Conservation (phyloP, 2,329 filamentous ascomycete genomes). For the Incumbomyces lentus region DNA sequence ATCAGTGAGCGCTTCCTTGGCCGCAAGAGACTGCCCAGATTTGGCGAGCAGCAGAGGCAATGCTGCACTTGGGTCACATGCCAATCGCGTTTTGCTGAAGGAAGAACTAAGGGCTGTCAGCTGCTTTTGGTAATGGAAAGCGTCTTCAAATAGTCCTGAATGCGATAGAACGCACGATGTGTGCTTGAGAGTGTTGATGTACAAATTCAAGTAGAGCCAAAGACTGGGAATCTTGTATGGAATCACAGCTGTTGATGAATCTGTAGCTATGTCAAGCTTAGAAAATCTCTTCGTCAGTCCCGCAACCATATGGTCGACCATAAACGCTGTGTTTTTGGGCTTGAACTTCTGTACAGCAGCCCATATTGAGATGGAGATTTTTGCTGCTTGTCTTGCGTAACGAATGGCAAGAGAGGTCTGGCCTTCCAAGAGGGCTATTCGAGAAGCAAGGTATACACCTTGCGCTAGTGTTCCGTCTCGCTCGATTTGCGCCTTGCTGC, state of each 20-base stretch:
- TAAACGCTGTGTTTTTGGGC: neutral
- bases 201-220: slow-evolving; percentile 66
- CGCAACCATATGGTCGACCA: slow-evolving; percentile 25
- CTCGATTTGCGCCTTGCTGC: neutral
- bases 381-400: slow-evolving; percentile 17
- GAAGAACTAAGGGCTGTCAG: slow-evolving; percentile 65
- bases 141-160: slow-evolving; percentile 78
- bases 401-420: slow-evolving; percentile 10
- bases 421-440: slow-evolving; percentile 10
- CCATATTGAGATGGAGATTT: slow-evolving; percentile 17
- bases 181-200: slow-evolving; percentile 55
- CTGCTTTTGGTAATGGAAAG: slow-evolving; percentile 76
- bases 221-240: slow-evolving; percentile 38
- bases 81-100: slow-evolving; percentile 47
- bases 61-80: slow-evolving; percentile 26
- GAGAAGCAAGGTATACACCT: slow-evolving; percentile 15
- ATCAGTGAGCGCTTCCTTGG: neutral
- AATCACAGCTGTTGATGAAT: no score
- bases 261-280: slow-evolving; percentile 25
- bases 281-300: slow-evolving; percentile 30
- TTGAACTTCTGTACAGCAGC: slow-evolving; percentile 5
- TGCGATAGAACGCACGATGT: slow-evolving; percentile 71
- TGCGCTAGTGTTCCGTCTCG: slow-evolving; percentile 23
- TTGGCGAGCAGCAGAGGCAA: slow-evolving; percentile 4
- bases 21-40: neutral